Base-by-base conservation (phyloP, 2,329 filamentous ascomycete species). In the Colletotrichum tropicale region DNA sequence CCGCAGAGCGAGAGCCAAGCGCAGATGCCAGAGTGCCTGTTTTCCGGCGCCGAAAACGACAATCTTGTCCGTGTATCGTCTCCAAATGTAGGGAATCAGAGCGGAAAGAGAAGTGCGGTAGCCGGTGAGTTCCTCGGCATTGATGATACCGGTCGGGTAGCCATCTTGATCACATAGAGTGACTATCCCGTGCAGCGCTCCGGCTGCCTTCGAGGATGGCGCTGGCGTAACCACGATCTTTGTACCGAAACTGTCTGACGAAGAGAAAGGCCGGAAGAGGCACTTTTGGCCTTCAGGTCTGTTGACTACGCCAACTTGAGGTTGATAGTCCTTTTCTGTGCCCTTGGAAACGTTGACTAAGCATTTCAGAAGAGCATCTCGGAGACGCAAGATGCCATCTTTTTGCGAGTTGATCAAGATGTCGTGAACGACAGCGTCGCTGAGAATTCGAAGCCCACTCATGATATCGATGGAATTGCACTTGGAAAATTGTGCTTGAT, bases 11-110 rank as follows among this genome's bases (percentile, higher is more conserved):
- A 95, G 83, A 0, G 93, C 91, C 8, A 95, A 87, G 1, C 92
- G 89, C 8, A 93, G 89, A 80, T 94, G 93, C 93, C 93, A 95
- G 80, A 93, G 91, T 1, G 93, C 93, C 83, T 94, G 93, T 77
- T 90, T 91, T 34, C 93, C 93, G 0, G 92, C 93, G 2, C 93
- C 93, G 78, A 95, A 95, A 34, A 94, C 88, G 6, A 91, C 88
- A 3, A 94, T 79, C 18, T 90, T 91, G 78, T 91, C 69, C 1
- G 81, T 79, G 3, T 16, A 58, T 6, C 66, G 30, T 78, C 81
- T 15, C 12, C 79, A 83, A 18, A 90, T 87, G 81, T 91, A 91
- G 21, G 93, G 87, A 78, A 94, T 87, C 72, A 93, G 90, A 15
- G 90, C 89, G 0, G 91, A 90, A 16, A 94, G 85, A 0, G 93